A percentile compares a stretch with the other conserved stretches of the same genome.
Evolutionary conservation across 768 basidiomycete genomes (phyloP).

Genomic region (Heimioporus sp.): DNA sequence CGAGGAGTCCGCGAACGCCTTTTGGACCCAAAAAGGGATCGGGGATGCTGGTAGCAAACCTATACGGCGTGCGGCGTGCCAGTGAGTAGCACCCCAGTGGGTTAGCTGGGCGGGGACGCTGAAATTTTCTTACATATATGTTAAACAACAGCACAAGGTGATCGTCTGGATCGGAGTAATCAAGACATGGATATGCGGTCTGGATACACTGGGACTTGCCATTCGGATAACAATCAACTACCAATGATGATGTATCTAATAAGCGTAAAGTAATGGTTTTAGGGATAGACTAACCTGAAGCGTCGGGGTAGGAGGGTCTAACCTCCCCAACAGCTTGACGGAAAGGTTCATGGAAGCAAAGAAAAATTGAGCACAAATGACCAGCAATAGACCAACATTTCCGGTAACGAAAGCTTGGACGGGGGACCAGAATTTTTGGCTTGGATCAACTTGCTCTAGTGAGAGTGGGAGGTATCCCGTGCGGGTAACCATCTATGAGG

Average conservation of each 20-base stretch:
- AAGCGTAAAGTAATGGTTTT: neutral
- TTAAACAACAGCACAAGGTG: constrained; percentile 50
- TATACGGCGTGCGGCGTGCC: constrained; percentile 5
- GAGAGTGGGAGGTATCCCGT: neutral
- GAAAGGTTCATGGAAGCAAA: constrained; percentile 58
- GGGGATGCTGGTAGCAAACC: constrained; percentile 40
- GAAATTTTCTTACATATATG: constrained; percentile 42
- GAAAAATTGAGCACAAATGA: constrained; percentile 56
- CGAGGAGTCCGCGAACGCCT: constrained; percentile 57
- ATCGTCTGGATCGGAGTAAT: constrained; percentile 36
- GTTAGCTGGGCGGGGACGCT: too few species aligned
- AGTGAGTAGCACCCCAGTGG: too few species aligned
- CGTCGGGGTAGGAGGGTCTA: constrained; percentile 57
- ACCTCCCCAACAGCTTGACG: constrained; percentile 59
- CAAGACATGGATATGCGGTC: neutral
- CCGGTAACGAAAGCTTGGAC: constrained; percentile 11
- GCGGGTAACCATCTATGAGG: neutral
- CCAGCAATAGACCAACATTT: constrained; percentile 61
- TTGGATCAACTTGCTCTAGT: too few species aligned
- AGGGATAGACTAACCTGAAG: constrained; percentile 43
- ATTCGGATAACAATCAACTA: constrained; percentile 59
- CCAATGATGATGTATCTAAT: neutral
- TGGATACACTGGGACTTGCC: constrained; percentile 33
- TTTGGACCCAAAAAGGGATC: constrained; percentile 71
- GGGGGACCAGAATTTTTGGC: too few species aligned